Evolutionary conservation across 257 asterid species (phyloP).

Genomic region (Cynanchum wilfordii): DNA sequence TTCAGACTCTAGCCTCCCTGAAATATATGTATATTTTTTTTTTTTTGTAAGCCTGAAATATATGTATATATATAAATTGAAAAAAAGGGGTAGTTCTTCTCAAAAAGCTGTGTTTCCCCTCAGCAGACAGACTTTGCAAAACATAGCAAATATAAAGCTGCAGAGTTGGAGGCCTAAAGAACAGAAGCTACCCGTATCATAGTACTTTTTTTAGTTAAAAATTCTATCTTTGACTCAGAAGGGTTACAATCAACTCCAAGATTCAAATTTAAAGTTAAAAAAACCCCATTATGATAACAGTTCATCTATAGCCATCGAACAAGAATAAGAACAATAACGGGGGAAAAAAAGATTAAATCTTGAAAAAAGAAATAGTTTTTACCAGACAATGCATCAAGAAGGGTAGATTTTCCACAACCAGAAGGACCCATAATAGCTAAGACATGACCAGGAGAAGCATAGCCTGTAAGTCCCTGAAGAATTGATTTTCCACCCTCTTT

Average conservation of each 20-base stretch:
- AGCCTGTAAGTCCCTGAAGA: conserved; percentile 29
- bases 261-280: too few relatives aligned
- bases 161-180: not conserved
- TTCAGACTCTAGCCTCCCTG: conserved; percentile 48
- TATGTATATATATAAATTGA: not conserved
- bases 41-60: too few relatives aligned
- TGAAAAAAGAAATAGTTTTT: not conserved
- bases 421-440: conserved; percentile 39
- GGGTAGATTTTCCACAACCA: conserved; percentile 36
- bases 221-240: not conserved
- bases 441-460: conserved; percentile 29
- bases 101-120: not conserved
- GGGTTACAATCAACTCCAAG: not conserved
- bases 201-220: not conserved
- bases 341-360: not conserved
- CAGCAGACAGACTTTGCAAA: not conserved
- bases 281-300: too few relatives aligned
- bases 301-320: not conserved
- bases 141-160: not conserved
- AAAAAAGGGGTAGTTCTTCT: not conserved
- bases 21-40: conserved; percentile 10
- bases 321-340: not conserved
- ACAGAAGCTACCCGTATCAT: not conserved
- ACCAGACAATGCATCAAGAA: conserved; percentile 41
- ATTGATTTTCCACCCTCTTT: conserved; percentile 22